Percentiles rank a stretch among this genome's conserved stretches.
phyloP scores from a whole-genome alignment of 305 asterid species.

The Fraxinus platypoda region DNA sequence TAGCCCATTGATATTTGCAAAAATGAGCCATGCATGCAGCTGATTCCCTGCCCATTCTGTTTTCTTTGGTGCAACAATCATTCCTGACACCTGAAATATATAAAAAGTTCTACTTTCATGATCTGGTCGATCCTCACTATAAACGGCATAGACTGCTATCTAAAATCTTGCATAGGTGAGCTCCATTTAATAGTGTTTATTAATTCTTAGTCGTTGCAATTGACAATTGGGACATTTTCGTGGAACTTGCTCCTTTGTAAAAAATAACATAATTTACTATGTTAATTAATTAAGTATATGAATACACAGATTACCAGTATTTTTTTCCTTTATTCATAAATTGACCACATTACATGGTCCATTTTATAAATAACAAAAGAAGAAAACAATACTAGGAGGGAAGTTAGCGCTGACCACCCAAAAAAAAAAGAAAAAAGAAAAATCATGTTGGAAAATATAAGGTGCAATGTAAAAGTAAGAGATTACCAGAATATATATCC shows the following conservation, averaged over 20 bases:
- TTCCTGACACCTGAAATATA: conserved; percentile 48
- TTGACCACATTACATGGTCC: not conserved
- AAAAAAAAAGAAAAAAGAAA: too few relatives aligned
- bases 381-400: not conserved
- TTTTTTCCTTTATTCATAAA: too few relatives aligned
- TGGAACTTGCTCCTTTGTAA: not conserved
- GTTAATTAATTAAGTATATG: not conserved
- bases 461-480: not conserved
- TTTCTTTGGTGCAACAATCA: conserved; percentile 46
- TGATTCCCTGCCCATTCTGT: conserved; percentile 43
- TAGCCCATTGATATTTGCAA: conserved; percentile 39
- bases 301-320: not conserved
- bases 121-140: not conserved
- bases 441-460: not conserved
- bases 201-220: not conserved
- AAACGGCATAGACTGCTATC: not conserved
- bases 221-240: too few relatives aligned
- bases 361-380: not conserved
- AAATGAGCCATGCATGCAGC: conserved; percentile 47
- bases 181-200: not conserved
- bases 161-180: not conserved
- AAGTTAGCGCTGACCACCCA: not conserved
- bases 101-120: not conserved
- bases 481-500: conserved; percentile 47
- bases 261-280: not conserved